Percentiles rank a stretch among this genome's conserved stretches.
phyloP scores from a whole-genome alignment of 164 flowering plant genomes.

The Liriodendron chinense region DNA sequence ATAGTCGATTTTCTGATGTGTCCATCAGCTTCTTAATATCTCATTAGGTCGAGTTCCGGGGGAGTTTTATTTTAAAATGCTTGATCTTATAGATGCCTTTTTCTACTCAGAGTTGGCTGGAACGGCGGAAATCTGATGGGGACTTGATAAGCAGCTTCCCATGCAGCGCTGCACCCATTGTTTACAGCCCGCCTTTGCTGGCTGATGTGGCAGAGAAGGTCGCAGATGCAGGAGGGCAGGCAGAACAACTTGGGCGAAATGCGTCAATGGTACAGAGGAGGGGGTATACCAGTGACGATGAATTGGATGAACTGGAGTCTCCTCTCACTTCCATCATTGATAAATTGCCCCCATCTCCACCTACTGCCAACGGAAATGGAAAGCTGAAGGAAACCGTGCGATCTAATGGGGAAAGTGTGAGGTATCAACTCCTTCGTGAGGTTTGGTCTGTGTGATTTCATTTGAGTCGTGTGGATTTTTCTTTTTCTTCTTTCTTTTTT shows the following conservation, averaged over 20 bases:
- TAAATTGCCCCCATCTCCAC: constrained; percentile 37
- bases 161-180: constrained; percentile 56
- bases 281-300: constrained; percentile 95
- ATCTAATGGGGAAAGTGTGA: constrained; percentile 31
- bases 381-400: constrained; percentile 15
- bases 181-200: constrained; percentile 59
- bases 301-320: constrained; percentile 78
- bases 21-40: not conserved
- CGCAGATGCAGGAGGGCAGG: constrained; percentile 52
- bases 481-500: too few relatives aligned
- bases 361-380: constrained; percentile 17
- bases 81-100: not conserved
- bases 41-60: not conserved
- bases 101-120: constrained; percentile 53
- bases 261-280: constrained; percentile 69
- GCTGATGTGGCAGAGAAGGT: constrained; percentile 64
- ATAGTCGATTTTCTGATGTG: not conserved
- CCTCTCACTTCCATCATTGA: constrained; percentile 58
- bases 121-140: constrained; percentile 51
- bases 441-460: constrained; percentile 51
- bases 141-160: constrained; percentile 68
- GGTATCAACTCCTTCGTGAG: constrained; percentile 81
- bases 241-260: constrained; percentile 47
- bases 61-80: not conserved
- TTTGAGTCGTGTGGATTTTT: not conserved